A percentile compares a stretch with the other conserved stretches of the same genome.
These are phyloP conservation scores for Beauveria caledonica DNA, from an alignment of 2,329 filamentous ascomycete genomes.

Conservation along the genomic window DNA sequence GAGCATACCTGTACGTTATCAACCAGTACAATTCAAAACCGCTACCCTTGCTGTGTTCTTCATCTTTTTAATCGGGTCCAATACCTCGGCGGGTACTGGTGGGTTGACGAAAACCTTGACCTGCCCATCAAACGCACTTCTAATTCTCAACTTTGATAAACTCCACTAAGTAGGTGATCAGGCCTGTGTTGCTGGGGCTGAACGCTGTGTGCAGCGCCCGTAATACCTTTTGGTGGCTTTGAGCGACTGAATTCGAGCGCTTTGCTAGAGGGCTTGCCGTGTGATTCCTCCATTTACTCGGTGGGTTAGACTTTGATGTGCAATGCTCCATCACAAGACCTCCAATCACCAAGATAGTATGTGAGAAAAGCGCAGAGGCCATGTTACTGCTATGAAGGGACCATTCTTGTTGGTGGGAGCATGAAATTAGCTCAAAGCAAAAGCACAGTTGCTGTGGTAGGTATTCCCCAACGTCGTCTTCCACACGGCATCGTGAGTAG, in stretches of 20 bases:
- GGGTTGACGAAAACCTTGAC: neutral
- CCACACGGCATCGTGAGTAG: neutral
- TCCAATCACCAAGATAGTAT: too few relatives aligned
- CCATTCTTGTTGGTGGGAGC: too few relatives aligned
- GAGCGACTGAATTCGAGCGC: neutral
- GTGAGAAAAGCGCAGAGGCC: too few relatives aligned
- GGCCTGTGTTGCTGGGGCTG: too few relatives aligned
- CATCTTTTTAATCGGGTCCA: neutral
- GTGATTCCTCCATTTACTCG: too few relatives aligned
- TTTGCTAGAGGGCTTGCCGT: too few relatives aligned
- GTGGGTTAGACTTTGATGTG: too few relatives aligned
- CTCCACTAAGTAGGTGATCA: too few relatives aligned
- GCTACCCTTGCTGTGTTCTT: neutral
- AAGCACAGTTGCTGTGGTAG: too few relatives aligned
- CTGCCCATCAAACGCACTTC: neutral
- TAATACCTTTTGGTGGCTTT: neutral
- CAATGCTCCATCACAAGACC: too few relatives aligned
- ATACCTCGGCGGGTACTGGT: neutral
- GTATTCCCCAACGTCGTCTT: neutral
- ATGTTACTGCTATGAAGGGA: too few relatives aligned
- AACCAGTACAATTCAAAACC: neutral
- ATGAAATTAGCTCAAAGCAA: too few relatives aligned
- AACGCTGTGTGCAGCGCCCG: neutral
- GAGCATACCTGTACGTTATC: neutral
- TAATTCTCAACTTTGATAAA: neutral